Base-by-base conservation (phyloP, 768 basidiomycete species). In the Trametopsis cervina region DNA sequence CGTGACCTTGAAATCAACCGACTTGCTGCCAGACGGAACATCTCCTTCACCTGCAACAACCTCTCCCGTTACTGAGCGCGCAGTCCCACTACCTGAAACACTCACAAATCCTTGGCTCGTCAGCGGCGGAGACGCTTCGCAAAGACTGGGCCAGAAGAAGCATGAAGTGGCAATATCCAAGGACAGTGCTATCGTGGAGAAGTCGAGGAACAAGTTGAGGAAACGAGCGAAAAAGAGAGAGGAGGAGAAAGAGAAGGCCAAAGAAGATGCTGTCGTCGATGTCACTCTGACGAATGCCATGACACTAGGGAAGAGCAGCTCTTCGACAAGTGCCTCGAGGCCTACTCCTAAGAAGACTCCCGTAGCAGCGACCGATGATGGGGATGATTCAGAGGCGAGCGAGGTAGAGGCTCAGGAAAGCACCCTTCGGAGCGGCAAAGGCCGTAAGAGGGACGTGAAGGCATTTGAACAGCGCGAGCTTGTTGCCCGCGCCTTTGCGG, bases 401-500 rank as follows among this genome's bases (percentile, higher is more conserved):
- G 87, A 88, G 57, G 63, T 83, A 27, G 85, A 85, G 27, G 82
- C 76, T 21, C 88, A 87, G 57, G 86, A 87, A 57, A 66, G 68
- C 38, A 59, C 59, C 0, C 57, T 75, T 1, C 59, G 64, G 37
- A 81, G 75, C 59, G 69, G 61, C 47, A 79, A 72, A 26, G 61
- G 66, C 44, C 44, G 70, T 59, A 55, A 56, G 36, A 33, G 29
- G 29, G 69, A 69, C 20, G 62, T 78, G 0, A 77, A 74, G 44
- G 86, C 88, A 0, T 92, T 97, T 67, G 74, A 88, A 62, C 95
- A 98, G 64, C 76, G 89, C 33, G 92, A 98, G 55, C 72, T 98
- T 11, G 93, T 99, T 11, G 89, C 93, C 1, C 81, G 82, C 46
- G 96, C 96, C 0, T 99, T 99, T 69, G 95, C 94, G 1, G 94